Evolutionary conservation across 495 filamentous ascomycete genomes (phyloP).

Genomic region (Neurospora discreta): DNA sequence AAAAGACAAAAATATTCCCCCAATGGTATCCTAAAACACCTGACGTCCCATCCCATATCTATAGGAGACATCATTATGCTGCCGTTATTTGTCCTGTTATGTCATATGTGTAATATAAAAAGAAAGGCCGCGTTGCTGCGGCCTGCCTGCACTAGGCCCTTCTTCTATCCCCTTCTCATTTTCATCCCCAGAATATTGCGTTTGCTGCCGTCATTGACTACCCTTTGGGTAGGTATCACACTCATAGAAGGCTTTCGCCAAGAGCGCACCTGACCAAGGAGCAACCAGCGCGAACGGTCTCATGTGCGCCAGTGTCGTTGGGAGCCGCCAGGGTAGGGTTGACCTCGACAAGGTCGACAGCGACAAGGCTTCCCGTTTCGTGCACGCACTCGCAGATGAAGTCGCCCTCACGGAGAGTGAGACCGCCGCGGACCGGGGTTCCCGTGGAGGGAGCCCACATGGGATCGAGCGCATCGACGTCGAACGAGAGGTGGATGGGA

Average conservation of each 20-base stretch:
- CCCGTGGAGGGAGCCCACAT: conserved; percentile 94
- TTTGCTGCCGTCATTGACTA: neutral
- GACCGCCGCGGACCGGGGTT: conserved; percentile 86
- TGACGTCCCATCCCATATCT: neutral
- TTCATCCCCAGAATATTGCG: neutral
- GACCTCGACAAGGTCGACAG: conserved; percentile 92
- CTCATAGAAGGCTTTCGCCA: conserved; percentile 74
- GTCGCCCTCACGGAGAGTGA: conserved; percentile 93
- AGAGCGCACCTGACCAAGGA: conserved; percentile 83
- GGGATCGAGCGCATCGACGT: conserved; percentile 93
- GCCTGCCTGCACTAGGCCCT: neutral
- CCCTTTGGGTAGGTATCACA: neutral
- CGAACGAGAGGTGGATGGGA: conserved; percentile 93
- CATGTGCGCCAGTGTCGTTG: conserved; percentile 55
- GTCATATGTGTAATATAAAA: neutral
- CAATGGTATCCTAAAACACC: neutral
- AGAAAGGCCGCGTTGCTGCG: neutral
- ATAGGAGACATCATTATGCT: neutral
- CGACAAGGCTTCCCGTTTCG: conserved; percentile 80
- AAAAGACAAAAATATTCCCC: neutral
- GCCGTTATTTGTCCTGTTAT: neutral
- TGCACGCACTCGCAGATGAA: conserved; percentile 97
- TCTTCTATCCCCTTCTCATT: neutral
- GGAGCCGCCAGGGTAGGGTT: conserved; percentile 72
- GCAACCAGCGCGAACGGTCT: conserved; percentile 85